phyloP scores from a whole-genome alignment of 2,329 filamentous ascomycete genomes.

The Colletotrichum sp. region DNA sequence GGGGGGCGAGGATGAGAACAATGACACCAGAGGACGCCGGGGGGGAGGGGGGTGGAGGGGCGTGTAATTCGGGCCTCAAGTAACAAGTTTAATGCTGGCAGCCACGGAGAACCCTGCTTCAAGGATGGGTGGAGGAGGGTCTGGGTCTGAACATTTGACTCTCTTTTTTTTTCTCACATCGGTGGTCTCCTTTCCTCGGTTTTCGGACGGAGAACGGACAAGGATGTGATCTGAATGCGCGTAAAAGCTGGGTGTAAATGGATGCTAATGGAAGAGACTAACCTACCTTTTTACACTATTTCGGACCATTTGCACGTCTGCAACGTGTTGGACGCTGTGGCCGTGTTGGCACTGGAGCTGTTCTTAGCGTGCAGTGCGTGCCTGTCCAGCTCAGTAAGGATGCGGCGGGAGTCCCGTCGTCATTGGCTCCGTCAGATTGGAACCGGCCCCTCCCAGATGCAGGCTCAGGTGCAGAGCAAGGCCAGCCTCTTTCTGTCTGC shows the following conservation, averaged over 20 bases:
- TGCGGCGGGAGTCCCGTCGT: neutral
- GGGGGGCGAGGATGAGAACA: neutral
- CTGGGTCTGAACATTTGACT: neutral
- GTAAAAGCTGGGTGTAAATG: neutral
- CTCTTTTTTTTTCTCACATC: neutral
- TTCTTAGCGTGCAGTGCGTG: neutral
- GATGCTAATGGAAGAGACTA: neutral
- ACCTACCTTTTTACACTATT: neutral
- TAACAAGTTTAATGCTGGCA: constrained; percentile 5
- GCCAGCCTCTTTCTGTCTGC: neutral
- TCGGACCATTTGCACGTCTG: neutral
- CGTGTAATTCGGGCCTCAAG: neutral
- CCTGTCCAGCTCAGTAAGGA: neutral
- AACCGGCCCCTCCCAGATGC: neutral
- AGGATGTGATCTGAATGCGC: neutral
- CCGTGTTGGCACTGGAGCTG: neutral
- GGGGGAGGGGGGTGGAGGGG: constrained; percentile 2
- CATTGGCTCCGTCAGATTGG: constrained; percentile 17
- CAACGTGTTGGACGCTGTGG: neutral
- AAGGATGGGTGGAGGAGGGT: neutral
- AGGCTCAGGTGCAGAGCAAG: neutral
- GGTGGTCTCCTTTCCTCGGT: neutral
- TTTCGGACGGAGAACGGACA: neutral
- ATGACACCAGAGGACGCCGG: neutral
- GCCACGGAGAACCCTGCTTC: constrained; percentile 13